Percentiles rank a stretch among this genome's conserved stretches.
Evolutionary conservation across 257 asterid species (phyloP).

Genomic region (Plantago elongata): DNA sequence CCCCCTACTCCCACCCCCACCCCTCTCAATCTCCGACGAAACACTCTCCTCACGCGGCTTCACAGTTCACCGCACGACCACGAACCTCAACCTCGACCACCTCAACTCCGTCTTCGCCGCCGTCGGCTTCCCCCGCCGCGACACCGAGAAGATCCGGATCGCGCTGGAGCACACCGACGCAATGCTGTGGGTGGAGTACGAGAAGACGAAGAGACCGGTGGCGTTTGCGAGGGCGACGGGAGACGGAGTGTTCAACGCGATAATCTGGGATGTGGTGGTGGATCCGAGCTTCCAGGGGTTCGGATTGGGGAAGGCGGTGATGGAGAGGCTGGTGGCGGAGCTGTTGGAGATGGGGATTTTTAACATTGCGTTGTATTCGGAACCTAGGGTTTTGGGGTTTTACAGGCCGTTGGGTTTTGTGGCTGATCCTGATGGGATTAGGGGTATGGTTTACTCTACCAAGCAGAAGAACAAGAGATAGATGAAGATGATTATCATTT

Average conservation of each 20-base stretch:
- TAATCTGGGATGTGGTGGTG: constrained; percentile 96
- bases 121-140: constrained; percentile 87
- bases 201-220: constrained; percentile 60
- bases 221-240: constrained; percentile 98
- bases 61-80: constrained; percentile 59
- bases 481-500: too few species aligned
- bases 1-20: not conserved
- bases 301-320: constrained; percentile 90
- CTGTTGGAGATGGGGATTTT: constrained; percentile 68
- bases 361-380: constrained; percentile 82
- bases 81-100: constrained; percentile 65
- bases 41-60: constrained; percentile 67
- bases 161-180: constrained; percentile 87
- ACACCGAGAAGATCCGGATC: constrained; percentile 62
- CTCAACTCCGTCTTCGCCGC: constrained; percentile 77
- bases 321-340: constrained; percentile 65
- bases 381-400: constrained; percentile 94
- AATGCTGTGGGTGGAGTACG: constrained; percentile 71
- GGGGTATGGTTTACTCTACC: constrained; percentile 83
- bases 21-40: constrained; percentile 51
- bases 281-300: constrained; percentile 93
- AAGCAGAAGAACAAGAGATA: constrained; percentile 29
- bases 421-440: constrained; percentile 89
- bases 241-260: constrained; percentile 85
- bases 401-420: constrained; percentile 90